Percentiles rank a stretch among this genome's conserved stretches.
Conservation (phyloP, 176 grass and related monocot genomes). For the Calamus simplicifolius region DNA sequence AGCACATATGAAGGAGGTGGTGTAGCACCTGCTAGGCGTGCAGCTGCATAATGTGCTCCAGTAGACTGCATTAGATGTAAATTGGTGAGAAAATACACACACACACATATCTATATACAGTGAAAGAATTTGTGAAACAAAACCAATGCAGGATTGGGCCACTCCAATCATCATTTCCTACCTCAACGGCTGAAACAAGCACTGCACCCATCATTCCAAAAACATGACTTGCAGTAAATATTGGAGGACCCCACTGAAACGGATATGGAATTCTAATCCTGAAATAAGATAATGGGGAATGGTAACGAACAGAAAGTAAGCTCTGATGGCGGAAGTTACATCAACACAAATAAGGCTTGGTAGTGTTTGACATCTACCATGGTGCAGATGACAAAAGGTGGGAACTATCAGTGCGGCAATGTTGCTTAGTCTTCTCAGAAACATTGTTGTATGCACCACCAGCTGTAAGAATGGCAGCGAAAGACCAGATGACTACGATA, state of each 20-base stretch:
- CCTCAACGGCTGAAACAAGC: constrained; percentile 92
- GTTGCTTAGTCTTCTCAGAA: constrained; percentile 59
- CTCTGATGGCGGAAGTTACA: background rate
- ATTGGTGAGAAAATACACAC: constrained; percentile 12
- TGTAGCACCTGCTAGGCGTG: constrained; percentile 92
- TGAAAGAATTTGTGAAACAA: constrained; percentile 2
- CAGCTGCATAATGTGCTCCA: constrained; percentile 77
- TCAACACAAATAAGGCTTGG: background rate
- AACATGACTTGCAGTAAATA: constrained; percentile 85
- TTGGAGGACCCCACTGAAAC: constrained; percentile 90
- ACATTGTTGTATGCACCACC: constrained; percentile 87
- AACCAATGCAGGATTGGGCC: background rate
- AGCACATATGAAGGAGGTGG: constrained; percentile 75
- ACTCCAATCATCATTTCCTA: constrained; percentile 9
- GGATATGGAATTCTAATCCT: constrained; percentile 95
- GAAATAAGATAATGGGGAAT: constrained; percentile 23
- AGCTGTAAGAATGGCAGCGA: constrained; percentile 91
- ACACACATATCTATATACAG: too few species aligned
- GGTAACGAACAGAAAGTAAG: constrained; percentile 4
- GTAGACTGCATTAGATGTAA: constrained; percentile 50
- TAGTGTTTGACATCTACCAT: constrained; percentile 45
- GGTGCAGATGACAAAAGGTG: constrained; percentile 81
- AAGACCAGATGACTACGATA: constrained; percentile 80
- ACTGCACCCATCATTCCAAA: constrained; percentile 99
- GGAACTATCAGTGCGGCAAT: constrained; percentile 82